A percentile compares a stretch with the other conserved stretches of the same genome.
These are phyloP conservation scores for Candida ovalis DNA, from an alignment of 805 yeast genomes.

Conservation along the genomic window DNA sequence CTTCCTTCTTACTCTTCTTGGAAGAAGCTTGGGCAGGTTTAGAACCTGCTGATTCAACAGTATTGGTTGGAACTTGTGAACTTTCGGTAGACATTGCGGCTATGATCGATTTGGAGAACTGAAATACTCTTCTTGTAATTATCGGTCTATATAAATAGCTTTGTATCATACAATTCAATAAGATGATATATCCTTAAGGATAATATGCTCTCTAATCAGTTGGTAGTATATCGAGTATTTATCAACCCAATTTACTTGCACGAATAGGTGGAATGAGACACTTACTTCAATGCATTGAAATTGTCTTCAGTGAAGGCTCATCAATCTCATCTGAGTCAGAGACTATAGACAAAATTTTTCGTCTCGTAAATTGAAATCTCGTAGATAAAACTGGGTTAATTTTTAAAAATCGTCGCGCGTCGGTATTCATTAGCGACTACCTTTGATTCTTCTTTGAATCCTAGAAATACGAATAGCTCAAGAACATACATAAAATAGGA, in stretches of 20 bases:
- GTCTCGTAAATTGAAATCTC: too few species aligned
- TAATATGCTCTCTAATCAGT: background rate
- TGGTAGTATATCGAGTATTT: background rate
- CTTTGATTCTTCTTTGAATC: too few species aligned
- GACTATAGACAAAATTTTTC: background rate
- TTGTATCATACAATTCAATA: background rate
- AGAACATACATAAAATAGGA: too few species aligned
- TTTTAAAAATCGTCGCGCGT: too few species aligned
- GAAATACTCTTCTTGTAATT: constrained; percentile 1
- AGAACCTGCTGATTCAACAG: background rate
- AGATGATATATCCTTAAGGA: background rate
- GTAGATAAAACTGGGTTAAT: too few species aligned
- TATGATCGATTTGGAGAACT: background rate
- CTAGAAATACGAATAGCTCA: too few species aligned
- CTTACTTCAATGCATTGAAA: background rate
- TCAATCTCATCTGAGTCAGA: background rate
- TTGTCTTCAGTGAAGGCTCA: too few species aligned
- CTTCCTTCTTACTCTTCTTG: constrained; percentile 43
- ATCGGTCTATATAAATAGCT: background rate
- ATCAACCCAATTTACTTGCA: background rate
- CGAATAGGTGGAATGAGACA: background rate
- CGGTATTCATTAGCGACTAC: too few species aligned
- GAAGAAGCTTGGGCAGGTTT: constrained; percentile 1
- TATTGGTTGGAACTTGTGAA: background rate
- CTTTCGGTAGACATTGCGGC: constrained; percentile 1